phyloP scores from a whole-genome alignment of 2,329 filamentous ascomycete species.

The Penicillium sp. region DNA sequence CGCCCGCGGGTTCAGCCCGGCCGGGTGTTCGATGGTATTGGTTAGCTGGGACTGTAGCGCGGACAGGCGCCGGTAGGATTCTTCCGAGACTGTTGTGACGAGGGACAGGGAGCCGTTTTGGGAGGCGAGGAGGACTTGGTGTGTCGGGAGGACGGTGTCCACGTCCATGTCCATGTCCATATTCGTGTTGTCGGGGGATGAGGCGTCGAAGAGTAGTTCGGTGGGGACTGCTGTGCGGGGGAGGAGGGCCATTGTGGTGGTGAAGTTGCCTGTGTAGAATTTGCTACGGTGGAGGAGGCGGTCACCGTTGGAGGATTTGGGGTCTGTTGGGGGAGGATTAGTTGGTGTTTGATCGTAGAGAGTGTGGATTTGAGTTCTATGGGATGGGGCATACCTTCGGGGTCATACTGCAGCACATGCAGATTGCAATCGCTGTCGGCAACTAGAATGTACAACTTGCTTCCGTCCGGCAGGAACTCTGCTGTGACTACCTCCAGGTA shows the following conservation, averaged over 20 bases:
- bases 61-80: constrained; percentile 78
- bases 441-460: constrained; percentile 78
- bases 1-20: constrained; percentile 79
- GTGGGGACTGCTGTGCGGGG: constrained; percentile 62
- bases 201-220: constrained; percentile 33
- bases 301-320: constrained; percentile 87
- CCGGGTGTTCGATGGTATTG: constrained; percentile 72
- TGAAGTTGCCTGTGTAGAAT: constrained; percentile 82
- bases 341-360: not conserved
- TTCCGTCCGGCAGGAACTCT: constrained; percentile 85
- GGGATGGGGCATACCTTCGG: constrained; percentile 71
- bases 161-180: constrained; percentile 40
- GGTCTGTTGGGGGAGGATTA: constrained; percentile 60
- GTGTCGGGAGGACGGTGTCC: constrained; percentile 36
- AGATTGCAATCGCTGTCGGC: constrained; percentile 83
- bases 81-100: constrained; percentile 75
- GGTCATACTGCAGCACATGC: constrained; percentile 90
- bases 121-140: constrained; percentile 69
- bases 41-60: constrained; percentile 79
- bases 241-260: constrained; percentile 73
- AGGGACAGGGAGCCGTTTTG: constrained; percentile 75
- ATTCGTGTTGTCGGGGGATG: constrained; percentile 26
- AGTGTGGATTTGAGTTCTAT: not conserved
- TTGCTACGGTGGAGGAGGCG: constrained; percentile 83
- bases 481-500: constrained; percentile 76